A percentile compares a stretch with the other conserved stretches of the same genome.
phyloP scores from a whole-genome alignment of 305 asterid genomes.

The Fraxinus albicans region DNA sequence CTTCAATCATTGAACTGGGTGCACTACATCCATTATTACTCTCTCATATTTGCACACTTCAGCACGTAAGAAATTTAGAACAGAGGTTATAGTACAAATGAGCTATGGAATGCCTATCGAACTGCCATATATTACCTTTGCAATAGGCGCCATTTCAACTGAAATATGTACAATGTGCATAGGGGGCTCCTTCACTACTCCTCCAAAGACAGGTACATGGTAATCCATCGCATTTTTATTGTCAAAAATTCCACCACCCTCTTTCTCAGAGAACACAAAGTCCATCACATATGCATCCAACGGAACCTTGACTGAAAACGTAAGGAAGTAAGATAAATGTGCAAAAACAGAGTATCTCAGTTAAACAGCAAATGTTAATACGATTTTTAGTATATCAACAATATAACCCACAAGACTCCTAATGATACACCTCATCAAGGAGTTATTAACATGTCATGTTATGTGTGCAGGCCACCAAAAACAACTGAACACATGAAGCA shows the following conservation, averaged over 20 bases:
- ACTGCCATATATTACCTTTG: slow-evolving; percentile 58
- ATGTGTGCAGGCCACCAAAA: slow-evolving; percentile 6
- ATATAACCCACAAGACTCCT: slow-evolving; percentile 3
- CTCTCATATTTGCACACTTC: neutral
- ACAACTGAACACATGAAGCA: slow-evolving; percentile 4
- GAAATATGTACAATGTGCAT: slow-evolving; percentile 94
- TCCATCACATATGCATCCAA: slow-evolving; percentile 95
- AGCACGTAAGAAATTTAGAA: neutral
- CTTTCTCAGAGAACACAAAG: slow-evolving; percentile 93
- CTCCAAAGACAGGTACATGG: slow-evolving; percentile 89
- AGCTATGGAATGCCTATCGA: neutral
- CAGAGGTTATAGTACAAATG: neutral
- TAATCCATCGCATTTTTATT: slow-evolving; percentile 90
- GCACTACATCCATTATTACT: neutral
- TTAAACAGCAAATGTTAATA: slow-evolving; percentile 12
- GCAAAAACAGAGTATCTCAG: slow-evolving; percentile 6
- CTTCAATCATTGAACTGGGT: neutral
- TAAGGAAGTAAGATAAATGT: slow-evolving; percentile 4
- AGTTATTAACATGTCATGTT: slow-evolving; percentile 19
- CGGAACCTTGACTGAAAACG: slow-evolving; percentile 82
- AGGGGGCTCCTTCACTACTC: slow-evolving; percentile 82
- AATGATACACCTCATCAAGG: slow-evolving; percentile 4
- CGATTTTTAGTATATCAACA: slow-evolving; percentile 17
- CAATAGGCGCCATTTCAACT: slow-evolving; percentile 99
- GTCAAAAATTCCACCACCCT: slow-evolving; percentile 88